Base-by-base conservation (phyloP, 768 basidiomycete species). In the Amanita rimosa region DNA sequence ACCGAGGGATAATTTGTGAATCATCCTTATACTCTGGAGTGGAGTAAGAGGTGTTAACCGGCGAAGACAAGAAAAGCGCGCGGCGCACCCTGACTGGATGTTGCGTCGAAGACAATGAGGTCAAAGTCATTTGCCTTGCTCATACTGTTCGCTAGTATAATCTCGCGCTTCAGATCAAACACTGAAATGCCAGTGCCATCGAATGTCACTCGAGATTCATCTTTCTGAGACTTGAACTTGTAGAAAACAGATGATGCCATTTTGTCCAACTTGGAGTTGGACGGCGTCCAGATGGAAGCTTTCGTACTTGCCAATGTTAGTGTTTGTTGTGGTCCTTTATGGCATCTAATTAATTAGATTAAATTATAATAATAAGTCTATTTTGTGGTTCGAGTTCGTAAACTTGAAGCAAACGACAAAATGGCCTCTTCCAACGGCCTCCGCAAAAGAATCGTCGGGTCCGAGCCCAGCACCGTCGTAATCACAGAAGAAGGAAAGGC, bases 181-280 rank as follows among this genome's bases (percentile, higher is more conserved):
- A 98, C 92, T 61, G 93, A 93, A 62, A 99, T 98, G 54, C 92
- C 91, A 57, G 95, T 97, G 60, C 96, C 96, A 64, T 99, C 95
- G 73, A 99, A 97, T 47, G 90, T 84, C 65, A 99, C 83, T 62
- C 92, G 75, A 50, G 92, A 93, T 68, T 98, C 95, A 71, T 88
- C 83, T 71, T 78, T 89, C 64, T 90, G 85, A 56, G 92, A 92
- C 65, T 83, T 89, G 83, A 96, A 99, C 70, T 85, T 87, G 82
- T 95, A 97, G 71, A 92, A 96, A 64, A 97, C 91, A 68, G 90
- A 92, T 61, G 93, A 95, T 60, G 88, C 79, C 89, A 67, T 68
- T 62, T n/a, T n/a, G n/a, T n/a, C n/a, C n/a, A n/a, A n/a, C n/a
- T n/a, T n/a, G n/a, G n/a, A n/a, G n/a, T n/a, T n/a, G n/a, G n/a